phyloP scores from a whole-genome alignment of 2,329 filamentous ascomycete species.

The Zelopaecilomyces penicillatus region DNA sequence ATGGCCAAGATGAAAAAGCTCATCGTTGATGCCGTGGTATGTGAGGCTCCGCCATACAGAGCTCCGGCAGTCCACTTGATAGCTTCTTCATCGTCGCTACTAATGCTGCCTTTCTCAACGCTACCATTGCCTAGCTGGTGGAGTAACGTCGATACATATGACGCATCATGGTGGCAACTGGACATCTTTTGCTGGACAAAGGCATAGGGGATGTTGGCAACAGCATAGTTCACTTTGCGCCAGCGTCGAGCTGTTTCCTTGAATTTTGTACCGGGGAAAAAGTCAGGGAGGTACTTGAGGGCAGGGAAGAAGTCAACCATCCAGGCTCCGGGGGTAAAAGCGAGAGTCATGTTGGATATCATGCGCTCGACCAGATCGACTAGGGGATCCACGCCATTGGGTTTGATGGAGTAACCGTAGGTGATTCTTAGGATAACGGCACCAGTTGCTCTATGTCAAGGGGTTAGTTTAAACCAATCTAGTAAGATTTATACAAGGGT shows the following conservation, averaged over 20 bases:
- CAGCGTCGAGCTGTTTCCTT: slow-evolving; percentile 20
- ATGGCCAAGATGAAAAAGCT: slow-evolving; percentile 19
- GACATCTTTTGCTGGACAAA: slow-evolving; percentile 22
- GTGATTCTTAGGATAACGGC: slow-evolving; percentile 20
- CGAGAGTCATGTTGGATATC: slow-evolving; percentile 19
- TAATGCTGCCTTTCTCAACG: no score
- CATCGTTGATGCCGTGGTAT: slow-evolving; percentile 20
- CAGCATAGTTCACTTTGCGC: slow-evolving; percentile 11
- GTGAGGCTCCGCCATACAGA: slow-evolving; percentile 21
- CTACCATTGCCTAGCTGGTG: background rate
- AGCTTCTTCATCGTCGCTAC: slow-evolving; percentile 13
- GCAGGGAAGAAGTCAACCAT: slow-evolving; percentile 23
- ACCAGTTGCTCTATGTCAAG: slow-evolving; percentile 16
- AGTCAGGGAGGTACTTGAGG: slow-evolving; percentile 20
- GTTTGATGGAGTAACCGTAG: slow-evolving; percentile 25
- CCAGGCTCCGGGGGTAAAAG: slow-evolving; percentile 23
- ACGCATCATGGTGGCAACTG: slow-evolving; percentile 10
- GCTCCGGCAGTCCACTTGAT: slow-evolving; percentile 18
- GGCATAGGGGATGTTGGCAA: slow-evolving; percentile 18
- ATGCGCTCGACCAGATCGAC: slow-evolving; percentile 20
- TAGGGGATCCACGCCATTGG: slow-evolving; percentile 20
- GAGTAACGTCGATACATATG: slow-evolving; percentile 17
- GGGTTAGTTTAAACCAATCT: background rate
- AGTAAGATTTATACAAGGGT: background rate
- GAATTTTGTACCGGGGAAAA: slow-evolving; percentile 23